phyloP scores from a whole-genome alignment of 805 yeast species.

The Wickerhamiella nectarea region DNA sequence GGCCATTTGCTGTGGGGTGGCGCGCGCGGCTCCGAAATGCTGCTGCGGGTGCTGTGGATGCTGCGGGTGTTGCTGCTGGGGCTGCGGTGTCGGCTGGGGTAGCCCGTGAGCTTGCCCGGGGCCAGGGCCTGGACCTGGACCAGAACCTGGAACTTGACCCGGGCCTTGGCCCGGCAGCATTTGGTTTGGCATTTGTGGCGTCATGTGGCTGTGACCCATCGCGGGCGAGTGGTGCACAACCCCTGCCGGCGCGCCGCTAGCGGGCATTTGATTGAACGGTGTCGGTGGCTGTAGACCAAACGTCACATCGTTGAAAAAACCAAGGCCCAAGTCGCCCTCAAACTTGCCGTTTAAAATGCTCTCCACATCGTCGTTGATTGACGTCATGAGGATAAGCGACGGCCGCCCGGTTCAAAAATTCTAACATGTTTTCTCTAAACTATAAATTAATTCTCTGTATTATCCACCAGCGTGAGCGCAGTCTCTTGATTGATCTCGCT shows the following conservation, averaged over 20 bases:
- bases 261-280: background rate
- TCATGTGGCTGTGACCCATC: background rate
- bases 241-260: background rate
- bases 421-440: background rate
- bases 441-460: background rate
- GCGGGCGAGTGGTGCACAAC: background rate
- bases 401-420: too few species aligned
- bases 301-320: constrained; percentile 1
- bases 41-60: background rate
- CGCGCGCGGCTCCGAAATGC: constrained; percentile 1
- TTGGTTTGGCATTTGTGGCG: background rate
- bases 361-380: constrained; percentile 8
- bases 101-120: background rate
- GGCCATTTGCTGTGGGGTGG: constrained; percentile 8
- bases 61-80: background rate
- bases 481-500: constrained; percentile 54
- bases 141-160: too few species aligned
- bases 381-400: constrained; percentile 3
- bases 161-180: background rate
- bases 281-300: background rate
- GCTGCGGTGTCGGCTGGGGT: background rate
- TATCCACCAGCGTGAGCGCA: constrained; percentile 70
- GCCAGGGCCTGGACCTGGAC: background rate
- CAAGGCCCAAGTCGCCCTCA: constrained; percentile 3
- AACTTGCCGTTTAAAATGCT: constrained; percentile 7